phyloP scores from a whole-genome alignment of 805 yeast species.

The Metschnikowia koreensis region DNA sequence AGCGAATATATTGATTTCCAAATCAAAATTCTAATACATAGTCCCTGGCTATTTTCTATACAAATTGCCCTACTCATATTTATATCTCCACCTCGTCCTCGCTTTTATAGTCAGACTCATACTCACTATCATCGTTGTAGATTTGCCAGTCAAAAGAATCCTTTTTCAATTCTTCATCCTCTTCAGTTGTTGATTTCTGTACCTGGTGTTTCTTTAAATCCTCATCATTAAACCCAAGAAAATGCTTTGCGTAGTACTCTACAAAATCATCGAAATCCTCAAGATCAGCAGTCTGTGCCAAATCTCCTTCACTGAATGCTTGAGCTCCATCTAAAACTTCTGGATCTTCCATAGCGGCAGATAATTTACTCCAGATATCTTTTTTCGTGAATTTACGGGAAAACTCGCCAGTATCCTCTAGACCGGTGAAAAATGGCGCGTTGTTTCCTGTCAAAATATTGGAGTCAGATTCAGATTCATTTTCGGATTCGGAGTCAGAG shows the following conservation, averaged over 20 bases:
- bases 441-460: neutral
- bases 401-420: conserved; percentile 7
- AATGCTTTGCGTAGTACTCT: conserved; percentile 15
- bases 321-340: neutral
- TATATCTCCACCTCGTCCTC: neutral
- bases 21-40: too few species aligned
- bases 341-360: neutral
- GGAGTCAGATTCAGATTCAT: neutral
- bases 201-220: conserved; percentile 10
- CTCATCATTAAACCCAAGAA: conserved; percentile 7
- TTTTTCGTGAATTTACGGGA: neutral
- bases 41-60: too few species aligned
- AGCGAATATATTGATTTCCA: too few species aligned
- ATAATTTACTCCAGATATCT: neutral
- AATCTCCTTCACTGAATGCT: conserved; percentile 5
- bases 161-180: neutral
- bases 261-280: conserved; percentile 17
- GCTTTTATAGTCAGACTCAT: conserved; percentile 3
- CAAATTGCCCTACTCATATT: neutral
- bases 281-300: conserved; percentile 6
- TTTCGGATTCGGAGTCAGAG: neutral
- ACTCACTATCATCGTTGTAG: conserved; percentile 16
- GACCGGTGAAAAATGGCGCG: conserved; percentile 3
- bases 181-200: neutral
- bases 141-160: conserved; percentile 10